Evolutionary conservation across 2,329 filamentous ascomycete genomes (phyloP).

Genomic region (Emergomyces pasteurianus): DNA sequence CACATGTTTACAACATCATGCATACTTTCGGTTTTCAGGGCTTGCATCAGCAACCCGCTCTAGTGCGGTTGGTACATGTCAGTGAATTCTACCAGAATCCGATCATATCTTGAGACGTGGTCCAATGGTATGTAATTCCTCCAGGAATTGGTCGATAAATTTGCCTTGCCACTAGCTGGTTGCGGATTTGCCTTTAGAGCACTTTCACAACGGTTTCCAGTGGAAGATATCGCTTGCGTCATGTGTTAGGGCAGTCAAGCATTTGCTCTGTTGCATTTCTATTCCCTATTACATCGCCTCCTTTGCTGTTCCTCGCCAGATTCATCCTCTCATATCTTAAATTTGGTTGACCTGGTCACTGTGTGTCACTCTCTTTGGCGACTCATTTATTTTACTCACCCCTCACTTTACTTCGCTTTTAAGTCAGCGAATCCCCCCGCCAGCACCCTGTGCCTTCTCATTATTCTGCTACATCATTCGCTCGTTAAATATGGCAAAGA

Average conservation of each 20-base stretch:
- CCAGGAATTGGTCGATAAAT: conserved; percentile 23
- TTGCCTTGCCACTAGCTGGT: conserved; percentile 20
- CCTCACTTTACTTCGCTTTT: conserved; percentile 9
- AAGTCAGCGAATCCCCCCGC: conserved; percentile 7
- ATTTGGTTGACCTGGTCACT: background rate
- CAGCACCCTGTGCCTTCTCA: conserved; percentile 2
- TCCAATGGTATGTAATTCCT: conserved; percentile 24
- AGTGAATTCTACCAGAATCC: conserved; percentile 15
- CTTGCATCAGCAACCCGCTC: conserved; percentile 17
- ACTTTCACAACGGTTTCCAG: conserved; percentile 17
- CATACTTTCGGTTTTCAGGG: conserved; percentile 17
- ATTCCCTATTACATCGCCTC: conserved; percentile 1
- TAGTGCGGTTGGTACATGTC: conserved; percentile 8
- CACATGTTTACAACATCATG: conserved; percentile 18
- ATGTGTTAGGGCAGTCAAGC: background rate
- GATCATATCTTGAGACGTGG: conserved; percentile 30
- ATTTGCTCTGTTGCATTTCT: conserved; percentile 3
- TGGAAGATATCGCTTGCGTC: background rate
- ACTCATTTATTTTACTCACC: conserved; percentile 5
- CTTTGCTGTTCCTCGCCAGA: conserved; percentile 2
- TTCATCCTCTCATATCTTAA: conserved; percentile 5
- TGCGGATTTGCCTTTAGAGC: conserved; percentile 18
- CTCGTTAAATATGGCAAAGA: conserved; percentile 22
- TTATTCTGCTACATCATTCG: conserved; percentile 2
- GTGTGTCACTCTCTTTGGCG: conserved; percentile 7